These are phyloP conservation scores for Yamadazyma taylorii DNA, from an alignment of 1,139 yeast species.

Conservation along the genomic window DNA sequence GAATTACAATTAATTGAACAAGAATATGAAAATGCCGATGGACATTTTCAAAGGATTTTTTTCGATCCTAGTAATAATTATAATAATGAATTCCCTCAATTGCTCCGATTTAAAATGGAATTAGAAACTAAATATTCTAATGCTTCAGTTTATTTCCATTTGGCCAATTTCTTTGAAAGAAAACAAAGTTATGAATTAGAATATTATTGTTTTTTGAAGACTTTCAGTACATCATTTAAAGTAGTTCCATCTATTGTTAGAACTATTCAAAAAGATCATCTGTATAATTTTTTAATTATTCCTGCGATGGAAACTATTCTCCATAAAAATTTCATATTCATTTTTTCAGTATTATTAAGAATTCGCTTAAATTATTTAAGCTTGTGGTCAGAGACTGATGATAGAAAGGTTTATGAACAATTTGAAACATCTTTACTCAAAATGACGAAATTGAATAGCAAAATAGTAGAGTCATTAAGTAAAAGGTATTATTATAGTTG, in stretches of 20 bases:
- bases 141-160: slow-evolving; percentile 25
- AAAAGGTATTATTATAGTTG: slow-evolving; percentile 3
- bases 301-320: slow-evolving; percentile 29
- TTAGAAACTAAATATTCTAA: slow-evolving; percentile 29
- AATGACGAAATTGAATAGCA: background rate
- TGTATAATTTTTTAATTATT: slow-evolving; percentile 27
- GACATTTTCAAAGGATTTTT: background rate
- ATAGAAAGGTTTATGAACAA: background rate
- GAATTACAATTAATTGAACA: background rate
- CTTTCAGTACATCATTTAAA: slow-evolving; percentile 21
- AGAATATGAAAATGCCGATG: slow-evolving; percentile 1
- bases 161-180: slow-evolving; percentile 33
- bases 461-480: background rate
- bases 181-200: slow-evolving; percentile 23
- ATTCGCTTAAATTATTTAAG: slow-evolving; percentile 1
- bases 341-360: slow-evolving; percentile 18
- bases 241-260: slow-evolving; percentile 1
- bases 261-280: slow-evolving; percentile 3
- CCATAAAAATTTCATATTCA: slow-evolving; percentile 29
- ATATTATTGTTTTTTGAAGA: slow-evolving; percentile 31
- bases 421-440: slow-evolving; percentile 1
- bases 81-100: background rate
- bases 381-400: background rate
- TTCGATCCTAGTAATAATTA: background rate
- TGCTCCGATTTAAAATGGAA: slow-evolving; percentile 18